Base-by-base conservation (phyloP, 108 stramenopile genomes). In the Parmales sp. region DNA sequence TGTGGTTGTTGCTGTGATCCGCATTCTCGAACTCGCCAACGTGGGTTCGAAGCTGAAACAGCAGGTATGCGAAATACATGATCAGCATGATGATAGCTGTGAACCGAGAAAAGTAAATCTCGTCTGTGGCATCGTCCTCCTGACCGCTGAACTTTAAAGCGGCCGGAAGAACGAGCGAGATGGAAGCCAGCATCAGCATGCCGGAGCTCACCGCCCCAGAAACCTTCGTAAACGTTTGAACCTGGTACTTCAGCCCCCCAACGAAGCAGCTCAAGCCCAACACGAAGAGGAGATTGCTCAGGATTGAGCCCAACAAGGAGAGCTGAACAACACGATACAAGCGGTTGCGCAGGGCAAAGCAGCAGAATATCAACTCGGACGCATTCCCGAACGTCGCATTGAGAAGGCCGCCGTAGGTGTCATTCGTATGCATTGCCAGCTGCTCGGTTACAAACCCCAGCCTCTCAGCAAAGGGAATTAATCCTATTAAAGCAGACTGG, bases 341-440 rank as follows among this genome's bases (percentile, higher is more conserved):
- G 23, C 72, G 38, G 1, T 77, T 80, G 69, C 84, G 50, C 22
- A 95, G 63, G 1, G 92, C 92, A 38, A 90, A 85, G 39, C 94
- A 85, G 9, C 86, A 89, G 38, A 93, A 85, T 7, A 97, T 89
- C 6, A 95, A 74, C 74, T 96, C 97, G 19, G 93, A 91, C 13
- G 92, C 90, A 76, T 98, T 98, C 46, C 97, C 97, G 72, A 98
- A 92, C 29, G 97, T 94, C 37, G 94, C 97, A 80, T 98, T 95
- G 75, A 98, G 75, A 13, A 98, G 74, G 54, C 97, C 97, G 8
- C 94, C 97, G 65, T 96, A 82, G 0, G 90, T 85, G 51, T 95
- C 85, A 68, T 93, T 95, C 22, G 95, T 98, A 78, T 98, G 94
- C 5, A 90, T 76, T 0, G 95, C 91, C 2, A 96, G 54, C 31